A percentile compares a stretch with the other conserved stretches of the same genome.
Conservation (phyloP, 306 rosid species). For the Gynostemma pentaphyllum region DNA sequence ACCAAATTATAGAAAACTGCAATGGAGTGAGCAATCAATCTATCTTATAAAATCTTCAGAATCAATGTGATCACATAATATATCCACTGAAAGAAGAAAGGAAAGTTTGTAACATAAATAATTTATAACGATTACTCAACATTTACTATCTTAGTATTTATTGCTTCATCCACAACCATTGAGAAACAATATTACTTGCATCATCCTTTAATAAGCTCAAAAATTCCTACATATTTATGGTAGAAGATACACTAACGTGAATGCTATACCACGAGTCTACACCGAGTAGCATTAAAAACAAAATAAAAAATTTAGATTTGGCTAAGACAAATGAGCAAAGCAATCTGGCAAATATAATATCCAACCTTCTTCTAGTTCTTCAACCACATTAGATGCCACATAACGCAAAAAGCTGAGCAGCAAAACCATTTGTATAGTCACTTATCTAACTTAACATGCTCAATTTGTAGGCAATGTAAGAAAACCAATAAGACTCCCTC, state of each 20-base stretch:
- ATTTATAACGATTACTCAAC: too few relatives aligned
- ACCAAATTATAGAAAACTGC: neutral
- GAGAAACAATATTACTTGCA: neutral
- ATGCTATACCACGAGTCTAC: neutral
- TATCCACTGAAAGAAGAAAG: too few relatives aligned
- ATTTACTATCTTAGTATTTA: too few relatives aligned
- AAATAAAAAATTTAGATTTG: neutral
- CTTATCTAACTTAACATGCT: constrained; percentile 17
- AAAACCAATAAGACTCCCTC: neutral
- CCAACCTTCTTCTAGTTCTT: constrained; percentile 11
- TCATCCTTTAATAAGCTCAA: neutral
- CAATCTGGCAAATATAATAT: neutral
- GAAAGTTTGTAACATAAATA: too few relatives aligned
- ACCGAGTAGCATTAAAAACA: too few relatives aligned
- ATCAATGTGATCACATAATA: too few relatives aligned
- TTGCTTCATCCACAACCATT: neutral
- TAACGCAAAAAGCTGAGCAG: constrained; percentile 3
- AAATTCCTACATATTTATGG: neutral
- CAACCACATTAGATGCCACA: constrained; percentile 5
- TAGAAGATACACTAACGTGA: neutral
- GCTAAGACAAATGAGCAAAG: neutral
- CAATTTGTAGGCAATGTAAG: constrained; percentile 4
- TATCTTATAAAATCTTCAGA: neutral
- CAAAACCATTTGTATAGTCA: constrained; percentile 17
- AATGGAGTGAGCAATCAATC: neutral